Evolutionary conservation across 208 protist species (phyloP).

Genomic region (Acanthamoeba polyphaga): DNA sequence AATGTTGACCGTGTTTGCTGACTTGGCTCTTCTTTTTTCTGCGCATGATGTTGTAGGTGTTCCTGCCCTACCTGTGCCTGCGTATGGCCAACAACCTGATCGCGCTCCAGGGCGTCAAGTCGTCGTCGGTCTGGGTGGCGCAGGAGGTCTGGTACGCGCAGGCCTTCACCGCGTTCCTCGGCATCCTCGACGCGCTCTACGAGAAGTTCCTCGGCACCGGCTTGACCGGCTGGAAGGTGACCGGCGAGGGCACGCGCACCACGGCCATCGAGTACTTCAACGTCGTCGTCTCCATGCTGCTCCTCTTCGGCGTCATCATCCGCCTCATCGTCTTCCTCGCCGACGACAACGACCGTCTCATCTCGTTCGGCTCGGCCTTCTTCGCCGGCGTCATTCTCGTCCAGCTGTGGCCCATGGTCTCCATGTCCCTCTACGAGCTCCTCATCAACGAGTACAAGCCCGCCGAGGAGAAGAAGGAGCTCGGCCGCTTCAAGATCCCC

Average conservation of each 20-base stretch:
- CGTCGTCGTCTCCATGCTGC: constrained; percentile 32
- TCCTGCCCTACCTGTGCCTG: constrained; percentile 59
- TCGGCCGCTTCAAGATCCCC: constrained; percentile 73
- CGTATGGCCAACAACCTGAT: constrained; percentile 72
- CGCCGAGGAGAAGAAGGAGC: constrained; percentile 70
- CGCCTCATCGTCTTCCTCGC: constrained; percentile 61
- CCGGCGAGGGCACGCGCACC: constrained; percentile 58
- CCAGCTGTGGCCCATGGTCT: constrained; percentile 75
- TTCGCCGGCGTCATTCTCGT: constrained; percentile 67
- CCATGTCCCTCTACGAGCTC: constrained; percentile 72
- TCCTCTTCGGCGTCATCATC: constrained; percentile 61
- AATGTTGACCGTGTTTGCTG: background rate
- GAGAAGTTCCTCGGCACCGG: constrained; percentile 72
- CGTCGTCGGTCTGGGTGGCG: constrained; percentile 57
- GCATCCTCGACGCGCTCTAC: constrained; percentile 73
- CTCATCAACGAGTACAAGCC: constrained; percentile 74
- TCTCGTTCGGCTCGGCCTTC: constrained; percentile 55
- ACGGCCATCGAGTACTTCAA: constrained; percentile 72
- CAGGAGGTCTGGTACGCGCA: constrained; percentile 74
- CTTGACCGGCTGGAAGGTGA: constrained; percentile 70
- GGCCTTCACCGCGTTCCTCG: constrained; percentile 72
- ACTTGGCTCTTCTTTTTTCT: background rate
- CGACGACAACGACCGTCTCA: background rate
- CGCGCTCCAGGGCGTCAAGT: constrained; percentile 68
- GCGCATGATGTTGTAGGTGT: background rate